Conservation (phyloP, 768 basidiomycete species). For the Suillus placidus region DNA sequence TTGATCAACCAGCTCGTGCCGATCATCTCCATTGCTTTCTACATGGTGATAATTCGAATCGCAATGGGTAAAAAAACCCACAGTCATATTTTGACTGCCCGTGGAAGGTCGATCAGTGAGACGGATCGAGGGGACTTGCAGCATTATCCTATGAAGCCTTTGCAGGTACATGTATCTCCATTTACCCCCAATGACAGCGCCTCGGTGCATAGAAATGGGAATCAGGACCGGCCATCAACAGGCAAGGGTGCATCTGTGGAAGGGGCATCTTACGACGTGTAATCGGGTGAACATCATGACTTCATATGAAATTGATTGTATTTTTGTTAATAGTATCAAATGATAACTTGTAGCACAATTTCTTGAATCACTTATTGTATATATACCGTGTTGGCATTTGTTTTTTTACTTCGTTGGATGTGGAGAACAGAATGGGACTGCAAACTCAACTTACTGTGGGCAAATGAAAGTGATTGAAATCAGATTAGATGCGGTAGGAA, state of each 20-base stretch:
- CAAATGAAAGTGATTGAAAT: not conserved
- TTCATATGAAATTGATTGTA: not conserved
- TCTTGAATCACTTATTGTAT: not conserved
- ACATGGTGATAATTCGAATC: too few relatives aligned
- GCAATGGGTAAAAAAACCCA: too few relatives aligned
- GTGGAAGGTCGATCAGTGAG: not conserved
- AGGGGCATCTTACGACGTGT: not conserved
- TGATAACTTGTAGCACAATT: not conserved
- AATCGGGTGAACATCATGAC: not conserved
- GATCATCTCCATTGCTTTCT: too few relatives aligned
- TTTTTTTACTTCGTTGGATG: not conserved
- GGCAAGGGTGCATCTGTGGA: not conserved
- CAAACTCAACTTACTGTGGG: not conserved
- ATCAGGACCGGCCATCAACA: not conserved
- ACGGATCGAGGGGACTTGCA: not conserved
- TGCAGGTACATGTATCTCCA: slow-evolving; percentile 11
- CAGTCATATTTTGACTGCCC: not conserved
- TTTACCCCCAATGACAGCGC: not conserved
- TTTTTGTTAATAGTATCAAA: not conserved
- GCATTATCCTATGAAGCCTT: slow-evolving; percentile 7
- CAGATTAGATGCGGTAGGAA: not conserved
- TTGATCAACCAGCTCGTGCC: too few relatives aligned
- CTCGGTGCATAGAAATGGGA: not conserved
- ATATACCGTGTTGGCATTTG: not conserved
- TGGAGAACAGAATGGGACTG: not conserved